phyloP scores from a whole-genome alignment of 768 basidiomycete genomes.

The Amanita jacksonii region DNA sequence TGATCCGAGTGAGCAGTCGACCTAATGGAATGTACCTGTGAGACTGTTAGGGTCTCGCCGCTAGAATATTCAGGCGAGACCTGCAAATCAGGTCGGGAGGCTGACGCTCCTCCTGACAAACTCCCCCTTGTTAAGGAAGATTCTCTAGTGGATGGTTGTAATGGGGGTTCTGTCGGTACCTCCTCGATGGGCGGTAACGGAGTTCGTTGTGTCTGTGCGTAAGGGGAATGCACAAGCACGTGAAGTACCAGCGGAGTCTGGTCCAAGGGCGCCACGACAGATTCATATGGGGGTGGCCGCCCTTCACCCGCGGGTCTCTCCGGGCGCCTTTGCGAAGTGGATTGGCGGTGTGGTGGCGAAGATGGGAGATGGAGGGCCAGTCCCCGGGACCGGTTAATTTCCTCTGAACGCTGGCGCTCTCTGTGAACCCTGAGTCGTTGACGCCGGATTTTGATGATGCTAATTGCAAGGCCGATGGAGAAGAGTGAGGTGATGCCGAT shows the following conservation, averaged over 20 bases:
- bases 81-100: background rate
- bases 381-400: background rate
- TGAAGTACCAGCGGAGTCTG: background rate
- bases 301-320: background rate
- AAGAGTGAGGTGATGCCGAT: constrained; percentile 41
- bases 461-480: constrained; percentile 38
- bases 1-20: background rate
- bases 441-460: constrained; percentile 39
- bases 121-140: constrained; percentile 22
- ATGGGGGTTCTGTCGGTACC: constrained; percentile 5
- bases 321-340: background rate
- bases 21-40: background rate
- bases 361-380: constrained; percentile 21
- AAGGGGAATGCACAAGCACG: background rate
- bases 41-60: background rate
- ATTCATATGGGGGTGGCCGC: background rate
- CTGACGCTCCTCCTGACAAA: background rate
- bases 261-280: background rate
- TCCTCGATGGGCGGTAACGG: constrained; percentile 1
- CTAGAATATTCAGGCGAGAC: background rate
- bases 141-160: constrained; percentile 13
- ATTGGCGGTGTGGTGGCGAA: constrained; percentile 22
- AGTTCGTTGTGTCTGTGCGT: background rate
- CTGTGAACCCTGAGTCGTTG: constrained; percentile 15
- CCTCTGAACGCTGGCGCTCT: constrained; percentile 10